Percentiles rank a stretch among this genome's conserved stretches.
Conservation (phyloP, 169 alveolate genomes). For the Plasmodium sp. region DNA sequence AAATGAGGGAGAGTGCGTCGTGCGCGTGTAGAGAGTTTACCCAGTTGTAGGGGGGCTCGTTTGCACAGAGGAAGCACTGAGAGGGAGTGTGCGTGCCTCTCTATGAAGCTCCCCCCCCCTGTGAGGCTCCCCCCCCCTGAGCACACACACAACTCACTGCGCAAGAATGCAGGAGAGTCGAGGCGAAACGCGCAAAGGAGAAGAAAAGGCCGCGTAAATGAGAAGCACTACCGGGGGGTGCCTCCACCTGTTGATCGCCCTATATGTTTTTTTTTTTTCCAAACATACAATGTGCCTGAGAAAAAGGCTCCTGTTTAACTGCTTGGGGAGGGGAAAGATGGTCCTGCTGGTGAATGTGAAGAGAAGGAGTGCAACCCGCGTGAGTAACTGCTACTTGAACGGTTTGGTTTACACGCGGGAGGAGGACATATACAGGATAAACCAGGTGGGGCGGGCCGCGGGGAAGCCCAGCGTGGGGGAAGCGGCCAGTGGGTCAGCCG, state of each 20-base stretch:
- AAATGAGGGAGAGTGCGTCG: neutral
- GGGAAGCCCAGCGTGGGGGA: neutral
- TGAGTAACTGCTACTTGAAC: slow-evolving; percentile 12
- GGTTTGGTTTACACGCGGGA: slow-evolving; percentile 57
- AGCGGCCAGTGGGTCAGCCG: neutral
- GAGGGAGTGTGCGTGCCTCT: neutral
- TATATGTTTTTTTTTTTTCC: neutral
- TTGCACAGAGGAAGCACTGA: neutral
- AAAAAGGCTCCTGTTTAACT: slow-evolving; percentile 18
- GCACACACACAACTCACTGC: neutral
- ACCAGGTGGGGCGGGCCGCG: neutral
- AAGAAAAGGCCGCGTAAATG: slow-evolving; percentile 7
- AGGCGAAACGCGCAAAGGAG: neutral
- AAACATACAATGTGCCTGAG: slow-evolving; percentile 36
- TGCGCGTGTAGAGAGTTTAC: neutral
- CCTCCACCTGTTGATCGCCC: neutral
- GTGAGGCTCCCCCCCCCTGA: neutral
- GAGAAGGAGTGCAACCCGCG: neutral
- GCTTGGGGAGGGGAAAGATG: neutral
- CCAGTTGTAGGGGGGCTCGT: neutral
- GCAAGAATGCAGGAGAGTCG: neutral
- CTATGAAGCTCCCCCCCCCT: neutral
- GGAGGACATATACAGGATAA: slow-evolving; percentile 73
- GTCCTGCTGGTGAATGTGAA: neutral
- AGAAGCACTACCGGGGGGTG: neutral